Conservation (phyloP, 2,329 filamentous ascomycete genomes). For the Penicillium sp. region DNA sequence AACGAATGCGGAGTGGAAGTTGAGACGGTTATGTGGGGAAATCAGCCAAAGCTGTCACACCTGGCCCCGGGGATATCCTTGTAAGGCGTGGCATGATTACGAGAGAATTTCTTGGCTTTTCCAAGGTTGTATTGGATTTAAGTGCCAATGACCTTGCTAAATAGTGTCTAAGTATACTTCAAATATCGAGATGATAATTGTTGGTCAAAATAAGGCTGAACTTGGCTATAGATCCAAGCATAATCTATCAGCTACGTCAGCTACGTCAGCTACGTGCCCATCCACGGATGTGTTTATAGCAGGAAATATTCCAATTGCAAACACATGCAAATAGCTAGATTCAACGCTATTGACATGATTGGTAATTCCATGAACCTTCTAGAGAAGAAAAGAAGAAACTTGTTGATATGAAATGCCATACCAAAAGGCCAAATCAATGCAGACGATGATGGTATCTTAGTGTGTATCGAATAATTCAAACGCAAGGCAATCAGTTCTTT, state of each 20-base stretch:
- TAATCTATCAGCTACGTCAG: not conserved
- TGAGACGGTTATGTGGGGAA: conserved; percentile 16
- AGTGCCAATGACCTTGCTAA: not conserved
- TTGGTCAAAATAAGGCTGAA: not conserved
- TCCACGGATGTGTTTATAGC: not conserved
- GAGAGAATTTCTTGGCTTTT: not conserved
- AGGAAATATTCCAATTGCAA: not conserved
- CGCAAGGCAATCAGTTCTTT: conserved; percentile 4
- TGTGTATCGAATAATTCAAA: conserved; percentile 8
- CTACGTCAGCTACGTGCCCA: not conserved
- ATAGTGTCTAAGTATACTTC: not conserved
- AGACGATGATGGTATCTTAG: conserved; percentile 19
- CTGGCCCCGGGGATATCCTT: not conserved
- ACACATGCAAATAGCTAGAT: not conserved
- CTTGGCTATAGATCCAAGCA: not conserved
- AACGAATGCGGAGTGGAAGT: conserved; percentile 4
- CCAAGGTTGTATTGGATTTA: not conserved
- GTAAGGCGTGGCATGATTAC: not conserved
- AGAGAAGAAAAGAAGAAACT: not conserved
- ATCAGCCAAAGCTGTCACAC: not conserved
- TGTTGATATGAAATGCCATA: not conserved
- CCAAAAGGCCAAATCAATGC: not conserved
- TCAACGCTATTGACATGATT: not conserved
- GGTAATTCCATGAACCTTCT: not conserved
- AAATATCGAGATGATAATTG: not conserved